Evolutionary conservation across 2,329 filamentous ascomycete species (phyloP), one percentile per base, ranked within the genome.

Genomic region (Nemania sp.): DNA sequence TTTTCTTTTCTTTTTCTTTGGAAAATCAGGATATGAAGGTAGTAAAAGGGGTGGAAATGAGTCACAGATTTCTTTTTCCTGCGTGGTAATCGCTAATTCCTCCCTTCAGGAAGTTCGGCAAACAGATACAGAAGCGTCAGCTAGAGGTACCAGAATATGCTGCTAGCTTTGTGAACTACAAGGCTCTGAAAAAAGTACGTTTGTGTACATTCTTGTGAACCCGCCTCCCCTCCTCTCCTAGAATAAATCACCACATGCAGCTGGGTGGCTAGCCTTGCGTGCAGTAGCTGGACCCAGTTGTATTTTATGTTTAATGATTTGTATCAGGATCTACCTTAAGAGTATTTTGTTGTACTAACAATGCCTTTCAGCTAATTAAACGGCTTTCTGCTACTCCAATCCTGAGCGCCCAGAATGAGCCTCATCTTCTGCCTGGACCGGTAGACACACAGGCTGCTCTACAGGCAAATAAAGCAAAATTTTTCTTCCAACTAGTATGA

Each of bases 141-240:
- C 91, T 99, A 73, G 95, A 99, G 77, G 93, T 99, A 62, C 95
- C 95, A 62, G 95, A 99, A 85, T 99, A 99, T 89, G 94, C 95
- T 64, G 92, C 94, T 67, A 97, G 93, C 79, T 99, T 99, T 75
- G 93, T 98, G 71, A 97, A 99, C 79, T 99, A 99, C 83, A 99
- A 99, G 81, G 93, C 92, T 62, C 83, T 99, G 70, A 99, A 99
- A 79, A 98, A 98, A 91, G 95, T 96, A 74, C 65, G 78, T 75
- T 50, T 52, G 18, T 29, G 35, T 11, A 43, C 11, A 51, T 50
- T 29, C 13, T 25, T 4, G 46, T 21, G 7, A 45, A 25, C 20
- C 18, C 39, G 40, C n/a, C 18, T 29, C 25, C 3, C 7, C 25
- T 29, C 25, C 25, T 29, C 25, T 29, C 25, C 25, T 29, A 12